These are phyloP conservation scores for Talaromyces sp. DNA, from an alignment of 2,329 filamentous ascomycete species.

Conservation along the genomic window DNA sequence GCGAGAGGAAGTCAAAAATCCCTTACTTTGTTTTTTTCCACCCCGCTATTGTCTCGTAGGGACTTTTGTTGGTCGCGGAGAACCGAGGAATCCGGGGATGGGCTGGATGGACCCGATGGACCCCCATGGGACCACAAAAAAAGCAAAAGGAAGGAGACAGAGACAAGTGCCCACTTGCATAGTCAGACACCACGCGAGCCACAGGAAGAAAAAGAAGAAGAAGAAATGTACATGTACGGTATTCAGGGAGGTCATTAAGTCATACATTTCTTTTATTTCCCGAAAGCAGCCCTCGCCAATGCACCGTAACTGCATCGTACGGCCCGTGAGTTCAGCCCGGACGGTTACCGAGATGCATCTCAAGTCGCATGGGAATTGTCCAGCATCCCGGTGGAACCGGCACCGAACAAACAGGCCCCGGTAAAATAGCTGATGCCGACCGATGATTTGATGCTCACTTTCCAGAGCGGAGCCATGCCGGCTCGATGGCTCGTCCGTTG, in stretches of 20 bases:
- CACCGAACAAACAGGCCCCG: constrained; percentile 7
- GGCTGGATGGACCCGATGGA: neutral
- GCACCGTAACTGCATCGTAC: constrained; percentile 3
- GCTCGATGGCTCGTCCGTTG: neutral
- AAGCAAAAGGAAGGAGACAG: neutral
- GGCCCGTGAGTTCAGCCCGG: constrained; percentile 8
- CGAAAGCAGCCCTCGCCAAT: constrained; percentile 5
- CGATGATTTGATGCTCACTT: constrained; percentile 10
- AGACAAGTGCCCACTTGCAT: neutral
- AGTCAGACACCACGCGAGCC: constrained; percentile 10
- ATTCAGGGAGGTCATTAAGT: constrained; percentile 10
- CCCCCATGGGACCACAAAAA: constrained; percentile 2
- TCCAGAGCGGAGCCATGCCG: constrained; percentile 4
- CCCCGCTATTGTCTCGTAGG: no score
- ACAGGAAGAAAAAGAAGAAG: no score
- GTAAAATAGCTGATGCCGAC: constrained; percentile 2
- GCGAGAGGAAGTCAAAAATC: neutral
- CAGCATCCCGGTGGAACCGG: constrained; percentile 10
- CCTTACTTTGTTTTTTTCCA: no score
- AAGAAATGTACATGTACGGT: neutral
- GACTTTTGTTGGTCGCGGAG: no score
- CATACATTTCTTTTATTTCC: constrained; percentile 4
- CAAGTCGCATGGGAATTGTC: neutral
- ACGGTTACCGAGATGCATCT: constrained; percentile 7
- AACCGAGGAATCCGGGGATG: constrained; percentile 13